phyloP scores from a whole-genome alignment of 371 early-diverging fungal species.

The Saksenaea vasiformis region DNA sequence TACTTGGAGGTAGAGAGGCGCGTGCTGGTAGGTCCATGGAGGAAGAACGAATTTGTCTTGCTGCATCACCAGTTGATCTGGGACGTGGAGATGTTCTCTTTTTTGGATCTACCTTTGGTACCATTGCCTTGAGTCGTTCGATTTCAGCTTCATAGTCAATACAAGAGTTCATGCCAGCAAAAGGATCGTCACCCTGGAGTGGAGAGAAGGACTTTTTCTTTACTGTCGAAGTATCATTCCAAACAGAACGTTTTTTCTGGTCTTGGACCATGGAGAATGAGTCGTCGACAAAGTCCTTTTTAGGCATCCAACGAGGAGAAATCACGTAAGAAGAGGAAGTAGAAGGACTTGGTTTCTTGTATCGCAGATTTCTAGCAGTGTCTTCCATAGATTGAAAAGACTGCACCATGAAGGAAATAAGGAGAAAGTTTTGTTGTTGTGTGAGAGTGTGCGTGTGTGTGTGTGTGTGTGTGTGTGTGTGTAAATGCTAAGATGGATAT shows the following conservation, averaged over 20 bases:
- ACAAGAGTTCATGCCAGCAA: slow-evolving; percentile 50
- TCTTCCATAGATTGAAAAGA: neutral
- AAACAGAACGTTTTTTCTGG: slow-evolving; percentile 25
- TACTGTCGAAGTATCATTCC: slow-evolving; percentile 15
- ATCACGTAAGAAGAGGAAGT: slow-evolving; percentile 19
- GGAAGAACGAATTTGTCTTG: neutral
- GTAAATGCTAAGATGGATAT: neutral
- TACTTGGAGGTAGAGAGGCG: neutral
- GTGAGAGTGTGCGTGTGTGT: too few species aligned
- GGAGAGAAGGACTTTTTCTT: slow-evolving; percentile 13
- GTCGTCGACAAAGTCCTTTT: slow-evolving; percentile 15
- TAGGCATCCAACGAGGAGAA: slow-evolving; percentile 24
- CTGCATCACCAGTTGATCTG: slow-evolving; percentile 15
- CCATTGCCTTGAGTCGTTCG: slow-evolving; percentile 45
- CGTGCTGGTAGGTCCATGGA: neutral
- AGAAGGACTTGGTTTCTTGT: slow-evolving; percentile 13
- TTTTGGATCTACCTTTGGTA: slow-evolving; percentile 35
- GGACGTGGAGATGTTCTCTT: slow-evolving; percentile 19
- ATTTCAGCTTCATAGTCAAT: slow-evolving; percentile 49
- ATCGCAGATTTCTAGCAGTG: neutral
- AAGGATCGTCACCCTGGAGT: slow-evolving; percentile 31
- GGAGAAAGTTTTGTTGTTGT: too few species aligned
- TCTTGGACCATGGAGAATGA: slow-evolving; percentile 17
- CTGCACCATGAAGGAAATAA: neutral
- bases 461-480: too few species aligned